Conservation (phyloP, 495 filamentous ascomycete species). For the Talaromyces proteolyticus region DNA sequence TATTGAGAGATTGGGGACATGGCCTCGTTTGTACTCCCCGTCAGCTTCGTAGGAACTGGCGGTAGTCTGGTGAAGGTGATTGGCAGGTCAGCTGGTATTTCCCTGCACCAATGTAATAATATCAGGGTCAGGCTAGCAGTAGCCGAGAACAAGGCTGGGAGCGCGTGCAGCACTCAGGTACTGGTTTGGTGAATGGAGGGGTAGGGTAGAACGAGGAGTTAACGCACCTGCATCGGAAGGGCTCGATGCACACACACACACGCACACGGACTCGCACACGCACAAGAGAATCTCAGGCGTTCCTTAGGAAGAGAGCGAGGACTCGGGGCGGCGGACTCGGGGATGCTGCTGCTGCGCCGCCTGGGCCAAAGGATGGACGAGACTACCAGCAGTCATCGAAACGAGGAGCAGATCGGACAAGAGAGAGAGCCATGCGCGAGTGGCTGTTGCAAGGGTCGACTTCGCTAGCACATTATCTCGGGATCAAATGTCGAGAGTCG, state of each 20-base stretch:
- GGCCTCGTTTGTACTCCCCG: conserved; percentile 53
- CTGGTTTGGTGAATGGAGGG: neutral
- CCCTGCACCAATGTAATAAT: neutral
- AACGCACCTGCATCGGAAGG: conserved; percentile 10
- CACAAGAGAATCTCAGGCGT: too few species aligned
- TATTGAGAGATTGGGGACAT: conserved; percentile 63
- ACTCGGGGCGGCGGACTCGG: conserved; percentile 14
- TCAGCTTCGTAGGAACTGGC: conserved; percentile 47
- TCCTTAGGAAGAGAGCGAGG: conserved; percentile 14
- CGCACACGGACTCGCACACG: neutral
- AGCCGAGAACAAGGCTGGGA: too few species aligned
- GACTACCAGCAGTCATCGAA: conserved; percentile 33
- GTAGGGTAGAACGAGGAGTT: neutral
- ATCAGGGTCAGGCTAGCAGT: too few species aligned
- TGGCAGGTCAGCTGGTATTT: conserved; percentile 1
- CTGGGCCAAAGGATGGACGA: conserved; percentile 21
- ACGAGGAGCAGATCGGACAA: conserved; percentile 28
- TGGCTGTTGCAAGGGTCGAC: too few species aligned
- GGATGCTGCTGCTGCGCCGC: conserved; percentile 35
- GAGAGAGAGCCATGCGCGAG: conserved; percentile 21
- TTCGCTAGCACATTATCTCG: too few species aligned
- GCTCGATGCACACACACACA: neutral
- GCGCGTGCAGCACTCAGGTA: neutral
- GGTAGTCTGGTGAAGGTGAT: conserved; percentile 36
- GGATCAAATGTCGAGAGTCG: too few species aligned